Percentiles rank a stretch among this genome's conserved stretches.
Evolutionary conservation across 768 basidiomycete species (phyloP).

Genomic region (Termitomyces sp.): DNA sequence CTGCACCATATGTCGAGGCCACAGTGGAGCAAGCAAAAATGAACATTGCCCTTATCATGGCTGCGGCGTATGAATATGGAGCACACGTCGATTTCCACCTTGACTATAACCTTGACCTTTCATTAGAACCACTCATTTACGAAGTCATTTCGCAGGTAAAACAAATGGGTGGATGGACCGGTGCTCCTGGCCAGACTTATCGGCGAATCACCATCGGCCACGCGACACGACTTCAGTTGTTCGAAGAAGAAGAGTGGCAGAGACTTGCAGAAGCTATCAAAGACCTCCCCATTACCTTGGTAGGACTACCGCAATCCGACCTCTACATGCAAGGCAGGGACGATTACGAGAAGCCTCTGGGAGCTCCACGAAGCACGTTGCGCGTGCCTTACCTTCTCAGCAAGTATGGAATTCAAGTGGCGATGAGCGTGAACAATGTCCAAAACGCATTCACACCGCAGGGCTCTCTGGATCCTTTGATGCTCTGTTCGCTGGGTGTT

Average conservation of each 20-base stretch:
- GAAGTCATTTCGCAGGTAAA: conserved; percentile 41
- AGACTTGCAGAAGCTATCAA: conserved; percentile 32
- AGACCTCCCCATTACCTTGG: conserved; percentile 43
- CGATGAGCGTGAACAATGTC: conserved; percentile 60
- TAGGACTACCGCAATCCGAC: conserved; percentile 58
- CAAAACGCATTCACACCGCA: conserved; percentile 68
- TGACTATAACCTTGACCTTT: conserved; percentile 56
- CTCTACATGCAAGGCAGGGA: conserved; percentile 62
- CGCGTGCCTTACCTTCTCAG: conserved; percentile 42
- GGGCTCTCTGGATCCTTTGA: conserved; percentile 57
- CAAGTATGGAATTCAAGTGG: conserved; percentile 40
- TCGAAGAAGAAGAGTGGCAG: conserved; percentile 40
- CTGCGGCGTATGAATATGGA: conserved; percentile 31
- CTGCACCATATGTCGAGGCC: conserved; percentile 61
- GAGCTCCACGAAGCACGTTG: conserved; percentile 48
- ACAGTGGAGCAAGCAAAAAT: conserved; percentile 37
- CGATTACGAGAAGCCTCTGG: conserved; percentile 25
- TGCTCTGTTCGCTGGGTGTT: conserved; percentile 51
- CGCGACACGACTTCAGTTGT: conserved; percentile 51
- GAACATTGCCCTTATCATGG: conserved; percentile 50
- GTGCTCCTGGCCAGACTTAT: conserved; percentile 14
- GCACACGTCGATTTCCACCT: conserved; percentile 61
- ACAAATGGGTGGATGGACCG: conserved; percentile 13
- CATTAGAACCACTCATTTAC: conserved; percentile 47
- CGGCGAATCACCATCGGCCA: conserved; percentile 52